Percentiles rank a stretch among this genome's conserved stretches.
phyloP scores from a whole-genome alignment of 202 grass and related monocot genomes.

The Eragrostis tef region DNA sequence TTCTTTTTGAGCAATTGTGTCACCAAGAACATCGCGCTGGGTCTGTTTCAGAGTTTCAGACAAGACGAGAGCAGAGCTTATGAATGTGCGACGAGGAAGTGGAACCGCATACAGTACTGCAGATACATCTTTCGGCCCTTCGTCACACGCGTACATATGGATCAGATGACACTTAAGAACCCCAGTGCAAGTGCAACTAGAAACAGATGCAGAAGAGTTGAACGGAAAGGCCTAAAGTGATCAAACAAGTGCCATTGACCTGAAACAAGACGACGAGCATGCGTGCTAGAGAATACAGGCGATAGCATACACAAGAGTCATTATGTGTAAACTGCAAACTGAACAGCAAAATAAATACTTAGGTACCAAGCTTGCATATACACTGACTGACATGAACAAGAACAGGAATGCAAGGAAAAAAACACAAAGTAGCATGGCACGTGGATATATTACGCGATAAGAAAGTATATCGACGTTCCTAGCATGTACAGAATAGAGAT shows the following conservation, averaged over 20 bases:
- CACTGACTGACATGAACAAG: background rate
- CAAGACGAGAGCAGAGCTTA: background rate
- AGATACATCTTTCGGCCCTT: too few species aligned
- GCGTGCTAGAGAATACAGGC: background rate
- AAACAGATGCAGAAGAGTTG: too few species aligned
- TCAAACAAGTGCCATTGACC: background rate
- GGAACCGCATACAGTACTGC: too few species aligned
- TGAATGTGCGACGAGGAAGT: too few species aligned
- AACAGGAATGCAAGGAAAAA: background rate
- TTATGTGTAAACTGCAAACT: background rate
- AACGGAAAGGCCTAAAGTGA: too few species aligned
- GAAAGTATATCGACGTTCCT: constrained; percentile 12
- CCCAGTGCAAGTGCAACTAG: too few species aligned
- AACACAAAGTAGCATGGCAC: background rate
- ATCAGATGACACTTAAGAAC: too few species aligned
- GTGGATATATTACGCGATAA: background rate
- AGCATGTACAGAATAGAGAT: constrained; percentile 34
- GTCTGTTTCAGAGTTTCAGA: background rate
- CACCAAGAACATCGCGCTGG: background rate
- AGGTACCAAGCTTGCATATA: background rate
- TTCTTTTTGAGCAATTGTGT: too few species aligned
- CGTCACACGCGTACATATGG: too few species aligned
- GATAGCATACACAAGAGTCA: background rate
- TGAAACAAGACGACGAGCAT: background rate
- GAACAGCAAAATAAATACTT: background rate